Percentiles rank a stretch among this genome's conserved stretches.
These are phyloP conservation scores for Mycena rebaudengoi DNA, from an alignment of 768 basidiomycete species.

Conservation along the genomic window DNA sequence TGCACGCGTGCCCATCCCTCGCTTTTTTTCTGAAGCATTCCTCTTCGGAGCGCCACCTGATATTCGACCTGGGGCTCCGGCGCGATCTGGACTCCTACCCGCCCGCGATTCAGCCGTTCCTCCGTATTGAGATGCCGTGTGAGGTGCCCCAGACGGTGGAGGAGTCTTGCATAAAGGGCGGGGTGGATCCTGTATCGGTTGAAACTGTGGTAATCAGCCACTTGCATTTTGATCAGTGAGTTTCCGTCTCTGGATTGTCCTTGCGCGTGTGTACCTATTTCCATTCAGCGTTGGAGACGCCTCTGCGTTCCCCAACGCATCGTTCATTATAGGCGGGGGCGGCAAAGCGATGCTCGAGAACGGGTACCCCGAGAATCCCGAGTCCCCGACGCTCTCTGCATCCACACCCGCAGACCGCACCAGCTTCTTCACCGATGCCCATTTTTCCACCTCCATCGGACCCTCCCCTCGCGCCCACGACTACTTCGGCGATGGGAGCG, in stretches of 20 bases:
- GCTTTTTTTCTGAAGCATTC: slow-evolving; percentile 64
- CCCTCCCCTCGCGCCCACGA: slow-evolving; percentile 62
- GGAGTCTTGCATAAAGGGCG: slow-evolving; percentile 61
- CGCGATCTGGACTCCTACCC: slow-evolving; percentile 54
- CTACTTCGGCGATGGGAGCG: slow-evolving; percentile 64
- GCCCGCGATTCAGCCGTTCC: slow-evolving; percentile 36
- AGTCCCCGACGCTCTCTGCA: slow-evolving; percentile 39
- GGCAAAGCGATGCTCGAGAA: slow-evolving; percentile 43
- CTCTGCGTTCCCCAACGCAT: slow-evolving; percentile 52
- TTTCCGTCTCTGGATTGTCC: not conserved
- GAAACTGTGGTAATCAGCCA: slow-evolving; percentile 59
- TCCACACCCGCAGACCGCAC: slow-evolving; percentile 50
- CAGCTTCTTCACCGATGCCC: slow-evolving; percentile 44
- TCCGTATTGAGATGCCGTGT: not conserved
- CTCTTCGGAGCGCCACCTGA: slow-evolving; percentile 41
- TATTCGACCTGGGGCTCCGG: slow-evolving; percentile 68
- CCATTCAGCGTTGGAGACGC: slow-evolving; percentile 50
- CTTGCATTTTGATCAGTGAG: slow-evolving; percentile 59
- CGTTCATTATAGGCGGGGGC: slow-evolving; percentile 57
- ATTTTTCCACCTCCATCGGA: slow-evolving; percentile 48
- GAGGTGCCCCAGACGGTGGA: slow-evolving; percentile 49
- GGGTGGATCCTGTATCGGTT: slow-evolving; percentile 51
- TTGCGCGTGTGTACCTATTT: slow-evolving; percentile 17
- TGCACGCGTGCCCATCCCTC: slow-evolving; percentile 53
- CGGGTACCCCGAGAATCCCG: slow-evolving; percentile 53